Conservation (phyloP, 805 yeast genomes). For the Ogataea nakhonphanomensis region DNA sequence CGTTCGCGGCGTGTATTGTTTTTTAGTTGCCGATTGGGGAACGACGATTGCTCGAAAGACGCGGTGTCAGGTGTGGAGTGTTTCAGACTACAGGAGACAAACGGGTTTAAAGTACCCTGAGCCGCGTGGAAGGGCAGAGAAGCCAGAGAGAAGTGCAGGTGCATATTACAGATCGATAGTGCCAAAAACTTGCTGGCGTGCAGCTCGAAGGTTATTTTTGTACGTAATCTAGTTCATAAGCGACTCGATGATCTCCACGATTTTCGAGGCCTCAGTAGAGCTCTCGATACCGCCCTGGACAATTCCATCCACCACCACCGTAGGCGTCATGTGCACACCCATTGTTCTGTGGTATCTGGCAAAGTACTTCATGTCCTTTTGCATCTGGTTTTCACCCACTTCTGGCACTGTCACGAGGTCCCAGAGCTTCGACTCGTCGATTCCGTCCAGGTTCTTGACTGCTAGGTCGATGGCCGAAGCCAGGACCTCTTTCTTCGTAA, state of each 20-base stretch:
- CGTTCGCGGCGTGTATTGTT: conserved; percentile 12
- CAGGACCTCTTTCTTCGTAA: conserved; percentile 55
- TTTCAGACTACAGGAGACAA: conserved; percentile 9
- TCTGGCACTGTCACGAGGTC: conserved; percentile 35
- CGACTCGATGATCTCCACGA: conserved; percentile 38
- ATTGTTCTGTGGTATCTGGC: conserved; percentile 69
- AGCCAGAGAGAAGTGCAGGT: too few relatives aligned
- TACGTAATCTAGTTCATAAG: conserved; percentile 13
- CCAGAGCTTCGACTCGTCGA: conserved; percentile 29
- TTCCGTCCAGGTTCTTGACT: conserved; percentile 33
- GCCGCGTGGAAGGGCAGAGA: neutral
- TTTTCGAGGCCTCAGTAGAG: conserved; percentile 49
- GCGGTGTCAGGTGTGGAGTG: conserved; percentile 17
- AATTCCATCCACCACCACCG: conserved; percentile 69
- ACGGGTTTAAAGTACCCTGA: neutral
- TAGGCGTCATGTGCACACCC: conserved; percentile 84
- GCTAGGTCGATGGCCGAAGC: conserved; percentile 50
- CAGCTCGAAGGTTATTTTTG: neutral
- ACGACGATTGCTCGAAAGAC: conserved; percentile 3
- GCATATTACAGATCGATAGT: neutral
- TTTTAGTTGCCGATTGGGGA: neutral
- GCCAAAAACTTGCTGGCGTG: neutral
- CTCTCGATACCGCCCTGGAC: conserved; percentile 56
- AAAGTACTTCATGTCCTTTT: conserved; percentile 68
- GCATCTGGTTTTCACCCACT: conserved; percentile 35